Conservation (phyloP, 495 filamentous ascomycete species). For the Talaromyces adpressus region DNA sequence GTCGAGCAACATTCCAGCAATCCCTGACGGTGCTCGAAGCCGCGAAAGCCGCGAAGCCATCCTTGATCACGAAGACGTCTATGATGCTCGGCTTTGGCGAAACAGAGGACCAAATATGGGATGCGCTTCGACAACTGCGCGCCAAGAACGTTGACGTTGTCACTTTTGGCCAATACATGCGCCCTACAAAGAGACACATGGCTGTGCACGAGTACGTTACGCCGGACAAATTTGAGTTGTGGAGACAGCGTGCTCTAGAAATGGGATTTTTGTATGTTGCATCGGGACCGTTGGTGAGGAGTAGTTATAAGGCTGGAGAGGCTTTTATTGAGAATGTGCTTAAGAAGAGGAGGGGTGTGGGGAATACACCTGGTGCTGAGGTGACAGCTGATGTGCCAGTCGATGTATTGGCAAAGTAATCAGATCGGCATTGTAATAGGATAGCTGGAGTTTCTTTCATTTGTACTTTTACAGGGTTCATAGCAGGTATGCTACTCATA, state of each 20-base stretch:
- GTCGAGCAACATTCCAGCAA: conserved; percentile 83
- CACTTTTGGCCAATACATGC: conserved; percentile 99
- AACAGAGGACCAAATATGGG: conserved; percentile 81
- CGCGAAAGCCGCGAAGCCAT: conserved; percentile 67
- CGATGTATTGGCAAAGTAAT: not conserved
- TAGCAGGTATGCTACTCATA: not conserved
- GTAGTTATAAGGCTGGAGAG: conserved; percentile 95
- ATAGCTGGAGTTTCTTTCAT: not conserved
- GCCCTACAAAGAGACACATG: conserved; percentile 95
- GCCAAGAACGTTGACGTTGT: conserved; percentile 82
- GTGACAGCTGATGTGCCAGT: conserved; percentile 13
- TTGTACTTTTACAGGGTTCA: not conserved
- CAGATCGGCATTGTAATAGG: not conserved
- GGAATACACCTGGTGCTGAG: conserved; percentile 8
- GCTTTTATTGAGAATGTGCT: conserved; percentile 98
- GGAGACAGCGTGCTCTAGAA: conserved; percentile 83
- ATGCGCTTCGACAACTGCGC: conserved; percentile 72
- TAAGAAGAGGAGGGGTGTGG: conserved; percentile 62
- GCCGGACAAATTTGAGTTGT: conserved; percentile 81
- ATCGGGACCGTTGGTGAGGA: conserved; percentile 84
- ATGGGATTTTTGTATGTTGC: conserved; percentile 97
- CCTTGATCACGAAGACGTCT: conserved; percentile 91
- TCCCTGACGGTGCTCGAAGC: conserved; percentile 72
- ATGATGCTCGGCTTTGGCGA: conserved; percentile 96
- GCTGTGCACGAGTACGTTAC: conserved; percentile 91